A percentile compares a stretch with the other conserved stretches of the same genome.
phyloP scores from a whole-genome alignment of 2,329 filamentous ascomycete species.

The Chaetomiaceae sp. region DNA sequence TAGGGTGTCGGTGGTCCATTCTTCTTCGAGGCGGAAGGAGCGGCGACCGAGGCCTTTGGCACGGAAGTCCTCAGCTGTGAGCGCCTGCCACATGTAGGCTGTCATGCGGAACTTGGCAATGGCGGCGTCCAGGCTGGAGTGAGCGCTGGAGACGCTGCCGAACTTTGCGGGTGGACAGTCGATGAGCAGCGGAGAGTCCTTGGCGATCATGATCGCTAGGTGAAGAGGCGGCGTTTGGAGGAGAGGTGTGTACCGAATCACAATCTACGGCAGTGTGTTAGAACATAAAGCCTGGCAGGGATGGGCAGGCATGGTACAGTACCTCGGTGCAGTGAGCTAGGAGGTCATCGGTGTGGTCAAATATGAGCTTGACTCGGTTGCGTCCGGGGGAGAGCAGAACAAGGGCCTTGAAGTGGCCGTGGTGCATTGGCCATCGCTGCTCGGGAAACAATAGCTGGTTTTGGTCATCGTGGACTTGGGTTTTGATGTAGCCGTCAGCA shows the following conservation, averaged over 20 bases:
- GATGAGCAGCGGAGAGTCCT: slow-evolving; percentile 64
- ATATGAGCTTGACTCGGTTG: slow-evolving; percentile 13
- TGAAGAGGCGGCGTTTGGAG: slow-evolving; percentile 60
- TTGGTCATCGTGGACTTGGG: slow-evolving; percentile 2
- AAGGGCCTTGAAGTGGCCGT: slow-evolving; percentile 24
- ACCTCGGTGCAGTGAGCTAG: slow-evolving; percentile 7
- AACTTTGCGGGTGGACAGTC: slow-evolving; percentile 61
- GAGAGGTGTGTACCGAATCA: slow-evolving; percentile 49
- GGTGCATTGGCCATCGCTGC: slow-evolving; percentile 22
- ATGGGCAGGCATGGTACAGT: neutral
- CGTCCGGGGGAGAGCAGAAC: slow-evolving; percentile 20
- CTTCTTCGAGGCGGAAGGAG: slow-evolving; percentile 69
- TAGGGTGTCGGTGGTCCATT: slow-evolving; percentile 65
- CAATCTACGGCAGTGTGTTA: slow-evolving; percentile 6
- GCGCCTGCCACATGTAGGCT: slow-evolving; percentile 72
- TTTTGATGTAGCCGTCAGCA: neutral
- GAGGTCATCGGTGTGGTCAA: neutral
- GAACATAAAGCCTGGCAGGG: neutral
- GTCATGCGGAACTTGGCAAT: slow-evolving; percentile 68
- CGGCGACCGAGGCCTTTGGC: slow-evolving; percentile 63
- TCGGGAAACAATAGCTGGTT: slow-evolving; percentile 14
- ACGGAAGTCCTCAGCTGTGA: slow-evolving; percentile 71
- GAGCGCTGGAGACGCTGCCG: slow-evolving; percentile 48
- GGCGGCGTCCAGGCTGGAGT: slow-evolving; percentile 54
- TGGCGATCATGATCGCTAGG: slow-evolving; percentile 64